Evolutionary conservation across 225 moss, liverwort and hornwort genomes (phyloP), one percentile per base, ranked within the genome.

Genomic region (Ulota crispa): DNA sequence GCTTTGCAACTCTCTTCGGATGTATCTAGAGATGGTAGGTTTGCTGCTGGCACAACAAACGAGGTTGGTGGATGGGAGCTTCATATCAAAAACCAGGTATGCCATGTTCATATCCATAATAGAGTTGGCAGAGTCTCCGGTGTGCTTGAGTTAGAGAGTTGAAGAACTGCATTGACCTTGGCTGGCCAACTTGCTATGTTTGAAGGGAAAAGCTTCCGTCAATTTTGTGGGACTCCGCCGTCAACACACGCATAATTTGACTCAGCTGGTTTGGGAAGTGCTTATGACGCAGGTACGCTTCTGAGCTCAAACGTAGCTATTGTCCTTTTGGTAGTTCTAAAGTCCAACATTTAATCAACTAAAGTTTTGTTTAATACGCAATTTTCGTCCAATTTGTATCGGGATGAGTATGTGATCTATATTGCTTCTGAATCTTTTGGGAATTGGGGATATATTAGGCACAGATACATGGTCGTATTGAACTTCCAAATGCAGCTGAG

Each of bases 21-120:
- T 47, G 75, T 54, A 42, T 84, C 87, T 50, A 83, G 86, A 76
- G 85, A 79, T 65, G 61, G 80, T 73, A 91, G 88, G 20, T 91
- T 96, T 87, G 96, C 89, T 81, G 89, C 86, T 80, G 96, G 99
- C 21, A 79, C 88, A 56, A 78, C 91, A 19, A 70, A 85, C 20
- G 93, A 94, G 85, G 83, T 96, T 43, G 95, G 94, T 75, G 88
- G 76, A 77, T 99, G 99, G 99, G 91, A 94, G 83, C 82, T 96
- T 77, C 90, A 96, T 64, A 72, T 92, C 76, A 91, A 91, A 76
- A 75, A 84, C 68, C 91, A 92, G 96, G 96, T 96, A 86, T 76
- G 72, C 32, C 16, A 54, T 19, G 18, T 53, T 77, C 53, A 20
- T 77, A 36, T 26, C 9, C 23, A 34, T 63, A n/a, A 24, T 16